A percentile compares a stretch with the other conserved stretches of the same genome.
These are phyloP conservation scores for Ammopiptanthus mongolicus DNA, from an alignment of 306 rosid genomes.

Conservation along the genomic window DNA sequence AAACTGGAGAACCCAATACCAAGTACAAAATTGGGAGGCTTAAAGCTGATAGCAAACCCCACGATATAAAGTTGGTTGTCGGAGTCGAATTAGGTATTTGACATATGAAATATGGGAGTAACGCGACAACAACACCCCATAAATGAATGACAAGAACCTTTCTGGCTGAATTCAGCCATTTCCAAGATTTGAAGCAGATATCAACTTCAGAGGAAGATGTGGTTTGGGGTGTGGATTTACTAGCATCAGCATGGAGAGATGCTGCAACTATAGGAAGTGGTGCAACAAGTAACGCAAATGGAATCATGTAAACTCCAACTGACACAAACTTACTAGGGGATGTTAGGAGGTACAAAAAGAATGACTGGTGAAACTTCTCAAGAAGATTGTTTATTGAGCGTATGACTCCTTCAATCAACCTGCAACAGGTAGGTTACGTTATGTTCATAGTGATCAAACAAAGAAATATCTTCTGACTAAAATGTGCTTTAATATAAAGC, in stretches of 20 bases:
- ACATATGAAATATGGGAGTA: constrained; percentile 66
- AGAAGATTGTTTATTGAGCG: constrained; percentile 93
- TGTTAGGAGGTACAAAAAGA: constrained; percentile 78
- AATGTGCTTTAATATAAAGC: background rate
- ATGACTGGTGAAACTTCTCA: constrained; percentile 95
- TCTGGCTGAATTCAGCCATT: constrained; percentile 75
- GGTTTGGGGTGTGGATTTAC: constrained; percentile 33
- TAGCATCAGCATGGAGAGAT: constrained; percentile 54
- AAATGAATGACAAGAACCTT: constrained; percentile 66
- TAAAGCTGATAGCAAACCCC: constrained; percentile 59
- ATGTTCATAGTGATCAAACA: constrained; percentile 15
- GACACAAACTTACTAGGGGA: constrained; percentile 89
- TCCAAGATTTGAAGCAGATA: constrained; percentile 52
- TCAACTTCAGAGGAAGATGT: constrained; percentile 31
- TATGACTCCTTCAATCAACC: constrained; percentile 87
- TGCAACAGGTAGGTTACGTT: constrained; percentile 36
- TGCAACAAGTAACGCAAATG: constrained; percentile 81
- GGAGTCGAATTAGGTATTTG: constrained; percentile 55
- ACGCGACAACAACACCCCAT: constrained; percentile 75
- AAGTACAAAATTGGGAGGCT: constrained; percentile 43
- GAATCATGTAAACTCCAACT: constrained; percentile 92
- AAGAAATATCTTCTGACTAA: constrained; percentile 1
- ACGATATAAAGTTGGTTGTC: constrained; percentile 40
- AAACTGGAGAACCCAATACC: constrained; percentile 52
- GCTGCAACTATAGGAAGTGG: constrained; percentile 91